Conservation (phyloP, 768 basidiomycete genomes). For the Tulasnella sp. region DNA sequence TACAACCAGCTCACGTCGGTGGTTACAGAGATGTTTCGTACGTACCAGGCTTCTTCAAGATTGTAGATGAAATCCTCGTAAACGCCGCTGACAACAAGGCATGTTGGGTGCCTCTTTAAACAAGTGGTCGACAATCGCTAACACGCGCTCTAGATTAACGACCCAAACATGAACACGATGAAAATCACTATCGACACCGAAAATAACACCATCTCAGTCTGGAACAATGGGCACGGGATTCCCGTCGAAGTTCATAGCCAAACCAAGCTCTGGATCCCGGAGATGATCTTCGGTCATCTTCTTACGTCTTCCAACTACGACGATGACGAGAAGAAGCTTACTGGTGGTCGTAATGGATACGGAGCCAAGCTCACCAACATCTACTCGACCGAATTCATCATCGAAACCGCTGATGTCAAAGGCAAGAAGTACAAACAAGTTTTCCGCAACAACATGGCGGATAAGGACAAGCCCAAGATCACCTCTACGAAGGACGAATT, state of each 20-base stretch:
- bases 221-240: conserved; percentile 93
- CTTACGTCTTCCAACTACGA: conserved; percentile 95
- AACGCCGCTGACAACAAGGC: conserved; percentile 99
- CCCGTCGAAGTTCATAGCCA: conserved; percentile 91
- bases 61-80: conserved; percentile 97
- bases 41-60: conserved; percentile 98
- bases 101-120: conserved; percentile 23
- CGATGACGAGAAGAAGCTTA: conserved; percentile 97
- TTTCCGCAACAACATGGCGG: conserved; percentile 89
- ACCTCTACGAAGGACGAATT: conserved; percentile 81
- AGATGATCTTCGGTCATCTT: conserved; percentile 93
- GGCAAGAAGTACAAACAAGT: conserved; percentile 92
- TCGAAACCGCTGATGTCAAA: conserved; percentile 91
- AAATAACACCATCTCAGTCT: conserved; percentile 78
- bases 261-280: conserved; percentile 92
- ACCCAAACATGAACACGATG: conserved; percentile 80
- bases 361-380: conserved; percentile 98
- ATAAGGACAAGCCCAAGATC: conserved; percentile 83
- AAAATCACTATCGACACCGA: conserved; percentile 84
- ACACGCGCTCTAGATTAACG: conserved; percentile 65
- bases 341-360: conserved; percentile 96
- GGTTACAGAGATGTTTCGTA: conserved; percentile 48
- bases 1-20: not conserved
- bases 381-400: conserved; percentile 90
- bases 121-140: not conserved